These are phyloP conservation scores for Colletotrichum orchidophilum DNA, from an alignment of 2,329 filamentous ascomycete genomes.

Conservation along the genomic window DNA sequence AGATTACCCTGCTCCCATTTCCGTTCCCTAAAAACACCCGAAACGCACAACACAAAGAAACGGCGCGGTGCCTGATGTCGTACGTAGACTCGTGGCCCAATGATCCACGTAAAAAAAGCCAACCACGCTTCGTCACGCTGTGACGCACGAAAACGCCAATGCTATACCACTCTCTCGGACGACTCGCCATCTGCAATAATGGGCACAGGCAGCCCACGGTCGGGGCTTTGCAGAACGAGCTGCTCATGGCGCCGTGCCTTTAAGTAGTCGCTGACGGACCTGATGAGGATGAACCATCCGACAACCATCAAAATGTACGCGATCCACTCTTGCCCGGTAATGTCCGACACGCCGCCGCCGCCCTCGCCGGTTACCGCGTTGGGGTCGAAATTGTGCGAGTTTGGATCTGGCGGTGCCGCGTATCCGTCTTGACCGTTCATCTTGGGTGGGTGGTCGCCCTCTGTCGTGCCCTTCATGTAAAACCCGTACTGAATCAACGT, in stretches of 20 bases:
- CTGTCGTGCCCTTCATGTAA: constrained; percentile 75
- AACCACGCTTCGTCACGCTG: neutral
- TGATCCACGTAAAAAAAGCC: neutral
- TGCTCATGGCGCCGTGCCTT: constrained; percentile 90
- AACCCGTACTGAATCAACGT: constrained; percentile 97
- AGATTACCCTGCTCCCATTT: constrained; percentile 30
- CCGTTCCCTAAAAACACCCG: constrained; percentile 9
- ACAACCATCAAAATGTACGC: constrained; percentile 96
- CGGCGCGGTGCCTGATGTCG: neutral
- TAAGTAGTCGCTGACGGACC: constrained; percentile 91
- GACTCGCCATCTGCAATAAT: constrained; percentile 88
- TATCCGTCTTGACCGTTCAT: constrained; percentile 66
- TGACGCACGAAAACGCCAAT: neutral
- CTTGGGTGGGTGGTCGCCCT: constrained; percentile 47
- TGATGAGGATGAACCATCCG: constrained; percentile 97
- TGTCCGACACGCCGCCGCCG: constrained; percentile 58
- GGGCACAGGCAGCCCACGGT: constrained; percentile 84
- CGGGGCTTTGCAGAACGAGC: constrained; percentile 90
- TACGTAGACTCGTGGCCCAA: constrained; percentile 4
- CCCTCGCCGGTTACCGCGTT: constrained; percentile 65
- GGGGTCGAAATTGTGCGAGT: constrained; percentile 88
- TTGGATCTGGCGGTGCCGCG: constrained; percentile 83
- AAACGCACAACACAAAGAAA: constrained; percentile 14
- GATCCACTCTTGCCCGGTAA: constrained; percentile 85
- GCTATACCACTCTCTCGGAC: constrained; percentile 78